Evolutionary conservation across 176 grass and related monocot species (phyloP).

Genomic region (Carex scoparia): DNA sequence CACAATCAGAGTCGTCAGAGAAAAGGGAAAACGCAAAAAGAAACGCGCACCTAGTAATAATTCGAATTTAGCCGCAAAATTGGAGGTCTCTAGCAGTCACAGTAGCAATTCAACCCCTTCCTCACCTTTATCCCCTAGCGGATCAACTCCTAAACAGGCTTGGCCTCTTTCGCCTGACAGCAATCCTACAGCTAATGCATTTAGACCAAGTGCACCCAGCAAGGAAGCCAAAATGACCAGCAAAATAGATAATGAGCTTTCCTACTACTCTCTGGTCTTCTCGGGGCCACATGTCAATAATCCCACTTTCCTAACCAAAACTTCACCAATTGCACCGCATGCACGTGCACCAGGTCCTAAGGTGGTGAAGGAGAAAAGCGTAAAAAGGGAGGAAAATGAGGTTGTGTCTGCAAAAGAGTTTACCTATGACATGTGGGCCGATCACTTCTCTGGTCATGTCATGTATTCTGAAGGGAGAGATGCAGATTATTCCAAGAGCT

Average conservation of each 20-base stretch:
- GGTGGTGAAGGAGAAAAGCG: conserved; percentile 49
- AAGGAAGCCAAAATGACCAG: conserved; percentile 9
- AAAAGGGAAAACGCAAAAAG: conserved; percentile 50
- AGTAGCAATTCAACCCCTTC: conserved; percentile 84
- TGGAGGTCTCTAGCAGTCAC: conserved; percentile 95
- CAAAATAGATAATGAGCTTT: background rate
- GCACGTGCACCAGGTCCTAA: conserved; percentile 80
- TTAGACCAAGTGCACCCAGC: conserved; percentile 25
- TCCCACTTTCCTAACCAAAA: conserved; percentile 27
- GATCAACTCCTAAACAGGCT: conserved; percentile 59
- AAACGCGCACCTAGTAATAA: conserved; percentile 37
- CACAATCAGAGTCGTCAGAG: conserved; percentile 59
- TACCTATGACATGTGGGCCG: conserved; percentile 90
- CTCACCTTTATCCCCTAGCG: conserved; percentile 60
- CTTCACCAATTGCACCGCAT: conserved; percentile 45
- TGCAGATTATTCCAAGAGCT: conserved; percentile 72
- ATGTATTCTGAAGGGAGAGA: conserved; percentile 47
- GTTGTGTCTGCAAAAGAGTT: conserved; percentile 41
- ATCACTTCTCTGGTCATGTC: conserved; percentile 66
- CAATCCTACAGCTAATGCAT: conserved; percentile 15
- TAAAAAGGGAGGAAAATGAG: conserved; percentile 37
- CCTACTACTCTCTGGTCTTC: conserved; percentile 17
- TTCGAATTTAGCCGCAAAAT: conserved; percentile 50
- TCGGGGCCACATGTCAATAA: conserved; percentile 19
- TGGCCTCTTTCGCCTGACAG: conserved; percentile 29